These are phyloP conservation scores for Ambrosia hybrid DNA, from an alignment of 140 eudicot species.

Conservation along the genomic window DNA sequence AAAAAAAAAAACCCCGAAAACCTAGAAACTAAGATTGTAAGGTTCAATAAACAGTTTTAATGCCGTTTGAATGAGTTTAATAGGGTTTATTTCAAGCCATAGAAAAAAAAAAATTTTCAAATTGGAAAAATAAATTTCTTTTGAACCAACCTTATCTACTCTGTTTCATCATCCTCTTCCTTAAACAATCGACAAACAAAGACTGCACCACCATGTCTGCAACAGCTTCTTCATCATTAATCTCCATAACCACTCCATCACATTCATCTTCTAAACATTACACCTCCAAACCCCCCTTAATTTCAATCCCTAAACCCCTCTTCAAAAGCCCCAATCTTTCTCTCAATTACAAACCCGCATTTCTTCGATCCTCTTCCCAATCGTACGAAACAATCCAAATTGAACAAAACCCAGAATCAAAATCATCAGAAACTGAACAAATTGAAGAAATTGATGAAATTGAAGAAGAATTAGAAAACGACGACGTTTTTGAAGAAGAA, in stretches of 20 bases:
- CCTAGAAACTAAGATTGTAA: no score
- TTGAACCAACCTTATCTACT: not conserved
- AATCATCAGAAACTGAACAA: slow-evolving; percentile 18
- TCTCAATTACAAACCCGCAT: slow-evolving; percentile 30
- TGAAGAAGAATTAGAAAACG: slow-evolving; percentile 18
- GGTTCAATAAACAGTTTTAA: no score
- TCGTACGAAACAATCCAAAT: slow-evolving; percentile 24
- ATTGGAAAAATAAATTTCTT: no score
- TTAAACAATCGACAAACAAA: not conserved
- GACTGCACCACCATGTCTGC: not conserved
- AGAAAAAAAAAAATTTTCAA: no score
- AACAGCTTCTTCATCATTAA: slow-evolving; percentile 39
- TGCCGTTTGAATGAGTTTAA: no score
- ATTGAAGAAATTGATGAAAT: no score
- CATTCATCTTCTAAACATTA: slow-evolving; percentile 28
- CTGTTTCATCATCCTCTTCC: slow-evolving; percentile 6
- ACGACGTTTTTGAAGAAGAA: slow-evolving; percentile 1
- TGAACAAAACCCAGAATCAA: slow-evolving; percentile 29
- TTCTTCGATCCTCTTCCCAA: slow-evolving; percentile 28
- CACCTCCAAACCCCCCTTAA: slow-evolving; percentile 24
- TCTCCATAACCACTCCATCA: slow-evolving; percentile 34
- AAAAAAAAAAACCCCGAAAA: no score
- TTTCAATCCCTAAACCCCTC: slow-evolving; percentile 32
- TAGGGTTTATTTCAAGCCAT: no score
- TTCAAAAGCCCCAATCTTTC: slow-evolving; percentile 38